These are phyloP conservation scores for Suillus fuscotomentosus DNA, from an alignment of 768 basidiomycete species.

Conservation along the genomic window DNA sequence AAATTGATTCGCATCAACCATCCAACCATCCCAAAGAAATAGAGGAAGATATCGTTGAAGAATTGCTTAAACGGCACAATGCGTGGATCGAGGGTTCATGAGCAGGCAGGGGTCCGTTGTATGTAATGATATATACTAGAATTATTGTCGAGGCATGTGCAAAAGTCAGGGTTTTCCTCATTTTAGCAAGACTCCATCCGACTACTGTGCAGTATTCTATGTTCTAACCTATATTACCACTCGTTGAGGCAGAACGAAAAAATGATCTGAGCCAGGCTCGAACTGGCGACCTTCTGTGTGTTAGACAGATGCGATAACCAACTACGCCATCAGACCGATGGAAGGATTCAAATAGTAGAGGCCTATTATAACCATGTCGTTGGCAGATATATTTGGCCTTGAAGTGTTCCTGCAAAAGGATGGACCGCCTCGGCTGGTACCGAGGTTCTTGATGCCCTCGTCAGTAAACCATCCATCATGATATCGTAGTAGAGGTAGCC, in stretches of 20 bases:
- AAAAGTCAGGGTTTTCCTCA: neutral
- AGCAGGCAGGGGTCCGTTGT: neutral
- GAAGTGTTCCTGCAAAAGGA: too few relatives aligned
- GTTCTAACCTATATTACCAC: too few relatives aligned
- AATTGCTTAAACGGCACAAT: slow-evolving; percentile 72
- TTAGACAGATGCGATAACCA: slow-evolving; percentile 86
- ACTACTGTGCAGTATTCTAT: neutral
- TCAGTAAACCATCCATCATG: too few relatives aligned
- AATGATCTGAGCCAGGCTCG: slow-evolving; percentile 55
- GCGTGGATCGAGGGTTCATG: slow-evolving; percentile 51
- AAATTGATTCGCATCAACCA: slow-evolving; percentile 46
- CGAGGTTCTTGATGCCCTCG: too few relatives aligned
- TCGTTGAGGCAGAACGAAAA: neutral
- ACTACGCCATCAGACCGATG: slow-evolving; percentile 61
- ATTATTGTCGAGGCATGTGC: neutral
- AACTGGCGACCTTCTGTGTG: slow-evolving; percentile 78
- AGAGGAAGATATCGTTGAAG: slow-evolving; percentile 84
- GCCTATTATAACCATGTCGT: neutral
- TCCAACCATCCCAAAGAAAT: slow-evolving; percentile 65
- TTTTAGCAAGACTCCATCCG: neutral
- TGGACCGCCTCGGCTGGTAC: too few relatives aligned
- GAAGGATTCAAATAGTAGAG: neutral
- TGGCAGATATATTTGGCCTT: too few relatives aligned
- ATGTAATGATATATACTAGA: slow-evolving; percentile 3
- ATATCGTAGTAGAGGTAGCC: too few relatives aligned